Evolutionary conservation across 1,284 basidiomycete species (phyloP).

Genomic region (Paramarasmius palmivorus): DNA sequence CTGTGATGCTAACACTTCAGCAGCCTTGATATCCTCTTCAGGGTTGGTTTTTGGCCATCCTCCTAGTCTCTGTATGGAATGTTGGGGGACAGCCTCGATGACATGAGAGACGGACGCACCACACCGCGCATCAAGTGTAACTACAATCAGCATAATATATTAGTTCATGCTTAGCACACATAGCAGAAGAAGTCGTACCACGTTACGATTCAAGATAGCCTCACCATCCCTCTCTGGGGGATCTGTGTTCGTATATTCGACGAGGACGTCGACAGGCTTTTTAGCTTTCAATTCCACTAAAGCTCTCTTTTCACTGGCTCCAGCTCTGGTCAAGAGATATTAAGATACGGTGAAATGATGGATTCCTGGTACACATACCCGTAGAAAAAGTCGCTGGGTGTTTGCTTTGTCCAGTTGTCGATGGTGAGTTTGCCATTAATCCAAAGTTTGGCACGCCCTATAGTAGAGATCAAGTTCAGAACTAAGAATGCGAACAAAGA

Average conservation of each 20-base stretch:
- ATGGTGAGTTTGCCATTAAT: conserved; percentile 61
- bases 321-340: conserved; percentile 40
- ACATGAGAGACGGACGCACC: conserved; percentile 36
- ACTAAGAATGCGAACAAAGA: neutral
- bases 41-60: conserved; percentile 63
- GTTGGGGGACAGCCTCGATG: neutral
- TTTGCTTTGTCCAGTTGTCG: conserved; percentile 71
- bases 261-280: conserved; percentile 47
- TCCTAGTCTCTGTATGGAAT: conserved; percentile 52
- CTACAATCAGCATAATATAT: conserved; percentile 46
- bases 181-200: too few relatives aligned
- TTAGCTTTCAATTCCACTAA: conserved; percentile 44
- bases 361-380: conserved; percentile 38
- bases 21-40: conserved; percentile 58
- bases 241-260: conserved; percentile 70
- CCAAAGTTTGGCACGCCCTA: conserved; percentile 60
- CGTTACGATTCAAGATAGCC: too few relatives aligned
- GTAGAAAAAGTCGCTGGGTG: conserved; percentile 68
- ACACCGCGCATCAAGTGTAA: conserved; percentile 63
- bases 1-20: conserved; percentile 54
- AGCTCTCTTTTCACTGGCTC: conserved; percentile 62
- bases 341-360: neutral
- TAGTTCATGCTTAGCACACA: too few relatives aligned
- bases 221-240: too few relatives aligned
- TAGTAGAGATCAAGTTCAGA: conserved; percentile 1